These are phyloP conservation scores for Liriodendron chinense DNA, from an alignment of 164 flowering plant species.

Conservation along the genomic window DNA sequence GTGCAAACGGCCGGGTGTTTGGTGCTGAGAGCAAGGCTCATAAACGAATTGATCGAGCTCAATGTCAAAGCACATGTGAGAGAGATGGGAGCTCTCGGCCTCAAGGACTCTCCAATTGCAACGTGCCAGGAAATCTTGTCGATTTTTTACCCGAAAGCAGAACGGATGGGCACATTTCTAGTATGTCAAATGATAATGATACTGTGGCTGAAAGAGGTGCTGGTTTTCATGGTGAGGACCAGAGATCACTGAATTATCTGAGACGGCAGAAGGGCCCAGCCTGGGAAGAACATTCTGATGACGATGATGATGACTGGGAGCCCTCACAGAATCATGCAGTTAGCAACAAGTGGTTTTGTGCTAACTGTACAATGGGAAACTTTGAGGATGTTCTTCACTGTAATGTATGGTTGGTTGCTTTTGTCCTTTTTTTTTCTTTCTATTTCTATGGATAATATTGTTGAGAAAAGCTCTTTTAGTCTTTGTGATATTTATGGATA, in stretches of 20 bases:
- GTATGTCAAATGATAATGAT: not conserved
- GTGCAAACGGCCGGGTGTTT: constrained; percentile 22
- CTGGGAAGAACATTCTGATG: constrained; percentile 59
- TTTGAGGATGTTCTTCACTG: constrained; percentile 54
- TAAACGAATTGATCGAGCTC: constrained; percentile 17
- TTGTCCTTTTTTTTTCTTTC: not conserved
- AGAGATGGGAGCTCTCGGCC: constrained; percentile 14
- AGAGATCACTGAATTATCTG: constrained; percentile 22
- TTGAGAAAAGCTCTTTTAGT: not conserved
- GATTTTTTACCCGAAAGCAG: constrained; percentile 27
- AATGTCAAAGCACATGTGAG: constrained; percentile 4
- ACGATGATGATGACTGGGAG: constrained; percentile 91
- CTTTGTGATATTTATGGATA: not conserved
- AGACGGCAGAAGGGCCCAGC: constrained; percentile 47
- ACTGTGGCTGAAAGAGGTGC: not conserved
- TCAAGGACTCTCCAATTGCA: constrained; percentile 21
- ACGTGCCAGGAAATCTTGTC: constrained; percentile 11
- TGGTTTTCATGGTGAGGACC: not conserved
- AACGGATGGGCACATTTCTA: not conserved
- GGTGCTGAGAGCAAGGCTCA: constrained; percentile 19
- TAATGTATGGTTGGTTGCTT: constrained; percentile 49
- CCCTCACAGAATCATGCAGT: constrained; percentile 40
- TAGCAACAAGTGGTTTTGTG: constrained; percentile 74
- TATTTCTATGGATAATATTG: not conserved
- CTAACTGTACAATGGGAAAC: constrained; percentile 86